Base-by-base conservation (phyloP, 164 flowering plant species). In the Stephania yunnanensis region DNA sequence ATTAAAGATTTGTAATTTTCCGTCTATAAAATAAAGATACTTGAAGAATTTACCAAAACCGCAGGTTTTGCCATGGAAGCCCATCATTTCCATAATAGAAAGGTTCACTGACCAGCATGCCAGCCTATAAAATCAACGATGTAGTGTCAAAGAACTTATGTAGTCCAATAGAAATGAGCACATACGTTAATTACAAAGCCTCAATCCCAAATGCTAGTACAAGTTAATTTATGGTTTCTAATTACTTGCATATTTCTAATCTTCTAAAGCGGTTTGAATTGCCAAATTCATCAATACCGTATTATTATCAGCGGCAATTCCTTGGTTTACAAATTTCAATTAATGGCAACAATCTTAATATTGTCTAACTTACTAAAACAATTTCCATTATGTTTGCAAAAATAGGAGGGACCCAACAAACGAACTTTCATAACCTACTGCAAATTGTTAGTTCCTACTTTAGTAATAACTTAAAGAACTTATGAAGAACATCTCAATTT, bases 61-160 rank as follows among this genome's bases (percentile, higher is more conserved):
- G 92, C 78, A 95, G 83, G 74, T 87, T 89, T 78, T 91, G 93
- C 99, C 99, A 95, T 69, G 99, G 99, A 82, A 95, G 97, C 83
- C 85, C 86, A 10, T 95, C 98, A 80, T 76, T 80, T 73, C 93
- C 98, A 83, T 64, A 81, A 73, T 95, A 93, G 79, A 87, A 95
- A 19, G 99, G 99, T 75, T 93, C 99, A 69, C 87, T 93, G 78
- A 95, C 69, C 68, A 95, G 76, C 68, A 95, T 72, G 77, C 92
- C 92, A 81, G 91, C 89, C 99, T 95, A 81, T 75, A 78, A 72
- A 36, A 73, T 61, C 65, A 66, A 71, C 73, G 50, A 76, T n/a
- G 20, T 42, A 72, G 7, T 52, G 31, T 76, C 70, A 71, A 53
- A 22, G 30, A 46, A 11, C 36, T 75, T 20, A 42, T 48, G 5